phyloP scores from a whole-genome alignment of 2,329 filamentous ascomycete genomes.

The Cryphonectria carpinicola region DNA sequence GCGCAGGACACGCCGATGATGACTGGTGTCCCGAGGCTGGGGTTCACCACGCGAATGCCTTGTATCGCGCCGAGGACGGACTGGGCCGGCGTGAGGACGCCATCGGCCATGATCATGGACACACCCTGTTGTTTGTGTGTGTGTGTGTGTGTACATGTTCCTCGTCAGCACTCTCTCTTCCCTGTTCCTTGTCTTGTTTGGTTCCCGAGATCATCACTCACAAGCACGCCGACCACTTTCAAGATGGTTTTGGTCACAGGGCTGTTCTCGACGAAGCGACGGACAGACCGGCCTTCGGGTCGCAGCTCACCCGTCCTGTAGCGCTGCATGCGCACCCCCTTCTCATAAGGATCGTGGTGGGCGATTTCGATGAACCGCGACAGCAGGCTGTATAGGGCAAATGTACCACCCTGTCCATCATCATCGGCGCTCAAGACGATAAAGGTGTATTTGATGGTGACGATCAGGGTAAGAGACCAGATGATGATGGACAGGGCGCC shows the following conservation, averaged over 20 bases:
- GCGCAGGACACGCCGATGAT: slow-evolving; percentile 68
- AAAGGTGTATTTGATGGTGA: slow-evolving; percentile 70
- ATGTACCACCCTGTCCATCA: slow-evolving; percentile 72
- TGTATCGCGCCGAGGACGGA: slow-evolving; percentile 72
- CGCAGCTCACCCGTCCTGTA: slow-evolving; percentile 60
- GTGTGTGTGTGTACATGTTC: not conserved
- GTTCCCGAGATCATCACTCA: not conserved
- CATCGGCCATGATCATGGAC: slow-evolving; percentile 68
- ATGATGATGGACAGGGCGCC: slow-evolving; percentile 70
- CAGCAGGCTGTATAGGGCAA: slow-evolving; percentile 68
- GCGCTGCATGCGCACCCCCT: slow-evolving; percentile 62
- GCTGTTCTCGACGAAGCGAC: slow-evolving; percentile 62
- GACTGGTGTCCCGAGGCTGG: slow-evolving; percentile 57
- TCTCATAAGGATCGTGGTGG: slow-evolving; percentile 60
- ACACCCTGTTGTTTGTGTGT: slow-evolving; percentile 48
- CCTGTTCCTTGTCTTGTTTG: not conserved
- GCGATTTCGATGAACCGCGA: slow-evolving; percentile 65
- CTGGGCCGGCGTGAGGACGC: slow-evolving; percentile 70
- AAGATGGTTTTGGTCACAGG: slow-evolving; percentile 54
- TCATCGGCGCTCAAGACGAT: slow-evolving; percentile 70
- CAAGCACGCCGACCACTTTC: slow-evolving; percentile 64
- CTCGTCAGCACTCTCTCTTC: not conserved
- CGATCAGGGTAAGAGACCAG: slow-evolving; percentile 71
- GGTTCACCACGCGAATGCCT: slow-evolving; percentile 61
- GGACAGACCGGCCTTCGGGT: slow-evolving; percentile 54